A percentile compares a stretch with the other conserved stretches of the same genome.
These are phyloP conservation scores for Phytophthora hybrid DNA, from an alignment of 352 stramenopile species.

Conservation along the genomic window DNA sequence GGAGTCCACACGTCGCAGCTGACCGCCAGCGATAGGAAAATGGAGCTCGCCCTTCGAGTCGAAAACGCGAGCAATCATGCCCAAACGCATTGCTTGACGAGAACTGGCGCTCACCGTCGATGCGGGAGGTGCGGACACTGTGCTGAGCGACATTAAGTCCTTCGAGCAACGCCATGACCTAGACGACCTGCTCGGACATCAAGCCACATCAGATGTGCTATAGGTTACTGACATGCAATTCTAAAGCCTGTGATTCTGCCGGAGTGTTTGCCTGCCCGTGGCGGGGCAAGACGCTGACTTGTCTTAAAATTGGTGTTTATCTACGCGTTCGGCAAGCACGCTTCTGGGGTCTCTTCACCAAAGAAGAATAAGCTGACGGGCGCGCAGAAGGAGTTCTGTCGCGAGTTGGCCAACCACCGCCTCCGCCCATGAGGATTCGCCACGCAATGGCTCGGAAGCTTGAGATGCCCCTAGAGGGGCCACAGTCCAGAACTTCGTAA, in stretches of 20 bases:
- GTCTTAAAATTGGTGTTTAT: conserved; percentile 4
- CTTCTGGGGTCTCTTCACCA: not conserved
- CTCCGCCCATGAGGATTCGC: conserved; percentile 10
- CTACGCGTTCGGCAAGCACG: conserved; percentile 1
- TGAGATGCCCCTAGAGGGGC: not conserved
- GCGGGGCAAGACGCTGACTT: conserved; percentile 5
- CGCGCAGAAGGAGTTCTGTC: conserved; percentile 7
- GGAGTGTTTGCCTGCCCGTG: not conserved
- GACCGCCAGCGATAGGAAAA: no score
- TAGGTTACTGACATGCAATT: conserved; percentile 2
- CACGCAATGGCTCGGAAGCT: conserved; percentile 17
- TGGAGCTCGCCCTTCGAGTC: not conserved
- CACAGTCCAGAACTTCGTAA: not conserved
- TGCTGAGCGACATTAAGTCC: not conserved
- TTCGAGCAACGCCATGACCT: conserved; percentile 7
- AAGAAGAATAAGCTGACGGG: conserved; percentile 13
- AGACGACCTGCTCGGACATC: not conserved
- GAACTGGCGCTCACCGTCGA: not conserved
- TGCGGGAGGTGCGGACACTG: not conserved
- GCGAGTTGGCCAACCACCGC: conserved; percentile 5
- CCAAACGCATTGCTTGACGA: not conserved
- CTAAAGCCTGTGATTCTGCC: not conserved
- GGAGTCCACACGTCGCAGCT: not conserved
- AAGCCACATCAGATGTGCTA: conserved; percentile 11
- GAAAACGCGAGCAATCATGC: conserved; percentile 6